Evolutionary conservation across 192 early-diverging fungal species (phyloP), one percentile per base, ranked within the genome.

Genomic region (Coemansia sp.): DNA sequence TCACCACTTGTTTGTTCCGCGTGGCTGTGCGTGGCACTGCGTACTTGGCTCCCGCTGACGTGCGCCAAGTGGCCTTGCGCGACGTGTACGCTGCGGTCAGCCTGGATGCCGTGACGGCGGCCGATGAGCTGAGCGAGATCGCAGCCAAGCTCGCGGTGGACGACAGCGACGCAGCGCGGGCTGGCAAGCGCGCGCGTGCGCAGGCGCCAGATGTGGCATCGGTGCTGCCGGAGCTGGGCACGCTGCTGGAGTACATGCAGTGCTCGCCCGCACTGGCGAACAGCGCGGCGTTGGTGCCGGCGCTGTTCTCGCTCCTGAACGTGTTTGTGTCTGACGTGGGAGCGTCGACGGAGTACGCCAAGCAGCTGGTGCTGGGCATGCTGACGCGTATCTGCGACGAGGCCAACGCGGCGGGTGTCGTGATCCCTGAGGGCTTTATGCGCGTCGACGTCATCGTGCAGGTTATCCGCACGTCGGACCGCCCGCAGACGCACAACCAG

Each of bases 401-500:
- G 18, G 74, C 77, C 2, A 72, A 62, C 54, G 42, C 49, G 15
- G 40, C 47, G 11, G 69, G 63, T 10, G 67, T 29, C 5, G 57
- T 29, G 44, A 68, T 85, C 15, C 44, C 60, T 12, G 93, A 94
- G 71, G 82, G 86, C 54, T 77, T 84, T 22, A 78, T 98, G 31
- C 91, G 95, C 63, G 92, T 95, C 22, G 95, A 97, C 70, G 73
- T 92, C 43, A 86, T 97, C 47, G 94, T 98, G 40, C 90, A 91
- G 68, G 94, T 92, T 67, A 93, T 99, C 69, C 89, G 94, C 75
- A 86, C 89, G 36, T 95, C 96, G 31, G 88, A 90, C 51, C 97
- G 97, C 73, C 94, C 97, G 27, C 96, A 98, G 81, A 98, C 96
- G 15, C 94, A 96, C 81, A 97, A 96, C 87, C 88, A 91, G 61